phyloP scores from a whole-genome alignment of 495 filamentous ascomycete genomes.

The Oidiodendron maius region DNA sequence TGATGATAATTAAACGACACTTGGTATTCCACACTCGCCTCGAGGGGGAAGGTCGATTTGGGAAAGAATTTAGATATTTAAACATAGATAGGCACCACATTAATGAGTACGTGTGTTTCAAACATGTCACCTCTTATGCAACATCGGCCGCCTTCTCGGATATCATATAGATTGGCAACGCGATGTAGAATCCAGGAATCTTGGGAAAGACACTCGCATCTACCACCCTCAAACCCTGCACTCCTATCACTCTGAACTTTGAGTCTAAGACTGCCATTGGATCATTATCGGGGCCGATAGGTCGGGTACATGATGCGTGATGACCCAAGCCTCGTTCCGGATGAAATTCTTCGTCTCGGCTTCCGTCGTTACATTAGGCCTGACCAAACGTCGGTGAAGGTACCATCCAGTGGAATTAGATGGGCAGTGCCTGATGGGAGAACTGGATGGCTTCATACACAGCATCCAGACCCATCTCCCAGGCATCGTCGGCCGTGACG shows the following conservation, averaged over 20 bases:
- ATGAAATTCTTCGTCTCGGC: conserved; percentile 36
- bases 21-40: no score
- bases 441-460: not conserved
- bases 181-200: conserved; percentile 51
- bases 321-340: conserved; percentile 49
- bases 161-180: conserved; percentile 47
- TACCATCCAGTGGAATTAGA: no score
- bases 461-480: not conserved
- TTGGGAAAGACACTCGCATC: conserved; percentile 28
- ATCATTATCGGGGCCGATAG: conserved; percentile 51
- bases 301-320: conserved; percentile 49
- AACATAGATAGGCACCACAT: no score
- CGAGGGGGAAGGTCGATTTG: no score
- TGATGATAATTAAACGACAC: no score
- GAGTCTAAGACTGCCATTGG: conserved; percentile 51
- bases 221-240: conserved; percentile 16
- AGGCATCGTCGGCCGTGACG: conserved; percentile 2
- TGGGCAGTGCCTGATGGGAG: not conserved
- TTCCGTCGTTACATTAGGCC: not conserved
- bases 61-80: no score
- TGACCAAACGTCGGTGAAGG: not conserved
- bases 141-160: conserved; percentile 55
- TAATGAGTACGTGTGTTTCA: no score
- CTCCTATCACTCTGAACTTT: conserved; percentile 48
- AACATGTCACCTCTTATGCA: no score